Percentiles rank a stretch among this genome's conserved stretches.
Conservation (phyloP, 495 filamentous ascomycete species). For the Aspergillus wentii region DNA sequence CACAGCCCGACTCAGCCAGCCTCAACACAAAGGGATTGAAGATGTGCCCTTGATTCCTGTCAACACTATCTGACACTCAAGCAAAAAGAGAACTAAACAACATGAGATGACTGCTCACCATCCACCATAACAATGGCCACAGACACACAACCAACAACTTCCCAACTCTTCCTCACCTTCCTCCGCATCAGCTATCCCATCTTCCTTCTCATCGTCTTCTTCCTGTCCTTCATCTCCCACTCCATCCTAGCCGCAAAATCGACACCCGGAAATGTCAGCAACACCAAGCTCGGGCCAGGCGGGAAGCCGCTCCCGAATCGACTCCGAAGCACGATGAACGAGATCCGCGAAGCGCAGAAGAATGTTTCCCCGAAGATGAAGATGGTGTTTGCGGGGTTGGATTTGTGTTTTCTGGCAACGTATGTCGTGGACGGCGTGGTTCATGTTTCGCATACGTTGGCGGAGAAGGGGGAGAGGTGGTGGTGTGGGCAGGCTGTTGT, state of each 20-base stretch:
- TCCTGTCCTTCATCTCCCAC: neutral
- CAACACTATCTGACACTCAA: no score
- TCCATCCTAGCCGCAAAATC: neutral
- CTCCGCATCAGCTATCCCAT: neutral
- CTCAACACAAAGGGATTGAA: no score
- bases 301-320: neutral
- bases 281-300: neutral
- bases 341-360: neutral
- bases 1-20: no score
- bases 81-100: no score
- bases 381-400: neutral
- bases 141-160: no score
- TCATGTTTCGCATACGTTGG: neutral
- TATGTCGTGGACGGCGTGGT: neutral
- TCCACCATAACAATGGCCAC: neutral
- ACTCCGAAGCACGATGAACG: neutral
- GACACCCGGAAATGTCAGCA: neutral
- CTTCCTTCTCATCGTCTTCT: neutral
- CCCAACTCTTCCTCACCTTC: neutral
- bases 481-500: slow-evolving; percentile 71
- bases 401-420: neutral
- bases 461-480: slow-evolving; percentile 44
- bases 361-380: neutral
- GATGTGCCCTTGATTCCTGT: no score
- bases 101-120: neutral